Base-by-base conservation (phyloP, 2,329 filamentous ascomycete species). In the Capronia americana region DNA sequence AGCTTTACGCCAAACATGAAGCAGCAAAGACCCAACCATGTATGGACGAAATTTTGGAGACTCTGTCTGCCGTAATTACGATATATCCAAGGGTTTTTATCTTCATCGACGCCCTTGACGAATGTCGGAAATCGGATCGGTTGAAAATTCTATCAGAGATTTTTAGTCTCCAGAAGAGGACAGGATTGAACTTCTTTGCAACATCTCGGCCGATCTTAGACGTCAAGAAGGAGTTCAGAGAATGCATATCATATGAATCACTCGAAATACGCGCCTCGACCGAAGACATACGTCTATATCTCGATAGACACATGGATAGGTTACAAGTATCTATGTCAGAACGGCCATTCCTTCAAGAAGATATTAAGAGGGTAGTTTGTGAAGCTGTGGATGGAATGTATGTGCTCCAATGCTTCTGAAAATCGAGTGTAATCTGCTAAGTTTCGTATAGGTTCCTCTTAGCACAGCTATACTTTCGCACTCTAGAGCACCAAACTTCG, bases 31-130 rank as follows among this genome's bases (percentile, higher is more conserved):
- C n/a, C n/a, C 46, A 28, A 70, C 6, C 11, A 30, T 14, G 61
- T 71, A 20, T 44, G 38, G 14, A 3, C 10, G 59, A 72, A 32
- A 46, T 73, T 26, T 59, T 46, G 4, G 24, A 24, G 0, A 61
- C 51, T 1, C 57, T 73, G 17, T 38, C 61, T 3, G 28, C 46
- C 1, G 26, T 64, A 14, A 20, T 53, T 4, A 4, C 14, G 10
- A 4, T 1, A 10, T 73, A 64, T 56, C 26, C 51, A n/a, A 28
- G 56, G 53, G 44, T 66, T 7, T 73, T 68, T 24, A 59, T 74
- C 44, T 46, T 73, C 20, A 30, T 74, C 20, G 72, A 74, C 57
- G 72, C 67, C 12, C 46, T 73, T 6, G 71, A 74, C 55, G 71
- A 73, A 68, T 71, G 30, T 26, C 56, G 34, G 4, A 26, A 41